phyloP scores from a whole-genome alignment of 805 yeast genomes.

The Millerozyma miso region DNA sequence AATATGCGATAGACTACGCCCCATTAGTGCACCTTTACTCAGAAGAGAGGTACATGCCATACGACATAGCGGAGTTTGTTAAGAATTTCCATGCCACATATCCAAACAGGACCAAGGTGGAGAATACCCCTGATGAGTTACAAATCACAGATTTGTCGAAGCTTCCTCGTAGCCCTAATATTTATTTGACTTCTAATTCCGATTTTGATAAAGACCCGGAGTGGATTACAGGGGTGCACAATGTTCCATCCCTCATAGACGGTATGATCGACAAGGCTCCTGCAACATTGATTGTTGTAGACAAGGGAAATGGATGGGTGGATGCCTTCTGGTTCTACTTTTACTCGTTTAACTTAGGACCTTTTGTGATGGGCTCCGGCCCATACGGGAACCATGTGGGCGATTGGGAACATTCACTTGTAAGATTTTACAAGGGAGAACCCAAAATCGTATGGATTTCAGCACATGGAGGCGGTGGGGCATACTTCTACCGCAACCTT shows the following conservation, averaged over 20 bases:
- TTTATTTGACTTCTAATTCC: constrained; percentile 61
- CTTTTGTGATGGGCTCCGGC: constrained; percentile 95
- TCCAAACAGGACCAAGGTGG: constrained; percentile 41
- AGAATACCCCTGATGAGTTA: constrained; percentile 30
- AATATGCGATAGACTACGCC: constrained; percentile 57
- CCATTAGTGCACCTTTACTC: constrained; percentile 85
- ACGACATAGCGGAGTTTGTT: constrained; percentile 69
- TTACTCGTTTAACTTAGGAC: constrained; percentile 91
- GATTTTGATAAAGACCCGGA: constrained; percentile 72
- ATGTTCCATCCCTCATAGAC: constrained; percentile 63
- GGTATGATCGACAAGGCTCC: constrained; percentile 78
- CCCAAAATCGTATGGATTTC: constrained; percentile 93
- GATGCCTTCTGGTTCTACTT: constrained; percentile 97
- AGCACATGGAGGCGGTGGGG: constrained; percentile 97
- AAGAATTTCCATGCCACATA: constrained; percentile 58
- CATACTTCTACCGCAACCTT: constrained; percentile 70
- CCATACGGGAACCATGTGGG: constrained; percentile 98
- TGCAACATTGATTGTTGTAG: constrained; percentile 76
- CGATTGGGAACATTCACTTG: constrained; percentile 95
- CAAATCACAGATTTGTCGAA: constrained; percentile 29
- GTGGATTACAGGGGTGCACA: constrained; percentile 75
- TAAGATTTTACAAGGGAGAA: constrained; percentile 73
- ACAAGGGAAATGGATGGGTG: constrained; percentile 91
- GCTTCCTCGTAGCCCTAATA: constrained; percentile 24
- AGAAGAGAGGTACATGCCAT: constrained; percentile 84